phyloP scores from a whole-genome alignment of 192 early-diverging fungal genomes.

The Kickxella alabastrina region DNA sequence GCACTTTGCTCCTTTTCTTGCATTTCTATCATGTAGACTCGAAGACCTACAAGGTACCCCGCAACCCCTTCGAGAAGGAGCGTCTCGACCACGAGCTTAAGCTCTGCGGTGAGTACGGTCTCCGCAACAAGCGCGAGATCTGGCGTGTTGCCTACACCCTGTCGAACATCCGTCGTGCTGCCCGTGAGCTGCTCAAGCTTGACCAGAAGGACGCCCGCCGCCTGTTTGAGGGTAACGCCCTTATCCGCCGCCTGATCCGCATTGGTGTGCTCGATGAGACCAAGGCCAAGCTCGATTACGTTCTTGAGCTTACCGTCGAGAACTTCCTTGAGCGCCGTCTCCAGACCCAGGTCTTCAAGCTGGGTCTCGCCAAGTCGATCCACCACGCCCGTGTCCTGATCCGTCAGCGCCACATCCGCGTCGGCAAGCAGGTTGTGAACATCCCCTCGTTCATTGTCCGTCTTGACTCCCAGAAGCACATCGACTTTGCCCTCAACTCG shows the following conservation, averaged over 20 bases:
- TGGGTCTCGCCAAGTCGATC: slow-evolving; percentile 95
- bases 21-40: slow-evolving; percentile 54
- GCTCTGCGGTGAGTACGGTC: slow-evolving; percentile 95
- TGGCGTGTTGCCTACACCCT: slow-evolving; percentile 95
- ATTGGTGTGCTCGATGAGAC: slow-evolving; percentile 96
- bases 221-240: slow-evolving; percentile 98
- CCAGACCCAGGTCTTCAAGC: slow-evolving; percentile 99
- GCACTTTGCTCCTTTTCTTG: not conserved
- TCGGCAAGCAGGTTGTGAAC: slow-evolving; percentile 97
- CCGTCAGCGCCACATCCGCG: slow-evolving; percentile 96
- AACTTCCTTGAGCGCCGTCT: slow-evolving; percentile 98
- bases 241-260: slow-evolving; percentile 97
- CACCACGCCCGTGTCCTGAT: slow-evolving; percentile 99
- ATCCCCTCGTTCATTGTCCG: slow-evolving; percentile 96
- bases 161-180: slow-evolving; percentile 99
- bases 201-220: slow-evolving; percentile 96
- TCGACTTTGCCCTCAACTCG: slow-evolving; percentile 80
- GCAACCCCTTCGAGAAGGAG: slow-evolving; percentile 93
- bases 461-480: slow-evolving; percentile 75
- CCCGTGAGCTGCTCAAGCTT: slow-evolving; percentile 97
- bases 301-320: slow-evolving; percentile 94
- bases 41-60: slow-evolving; percentile 93
- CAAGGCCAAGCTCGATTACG: slow-evolving; percentile 99
- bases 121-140: slow-evolving; percentile 99
- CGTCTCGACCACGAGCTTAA: slow-evolving; percentile 94